Conservation (phyloP, 768 basidiomycete genomes). For the Leucosporidium yakuticum region DNA sequence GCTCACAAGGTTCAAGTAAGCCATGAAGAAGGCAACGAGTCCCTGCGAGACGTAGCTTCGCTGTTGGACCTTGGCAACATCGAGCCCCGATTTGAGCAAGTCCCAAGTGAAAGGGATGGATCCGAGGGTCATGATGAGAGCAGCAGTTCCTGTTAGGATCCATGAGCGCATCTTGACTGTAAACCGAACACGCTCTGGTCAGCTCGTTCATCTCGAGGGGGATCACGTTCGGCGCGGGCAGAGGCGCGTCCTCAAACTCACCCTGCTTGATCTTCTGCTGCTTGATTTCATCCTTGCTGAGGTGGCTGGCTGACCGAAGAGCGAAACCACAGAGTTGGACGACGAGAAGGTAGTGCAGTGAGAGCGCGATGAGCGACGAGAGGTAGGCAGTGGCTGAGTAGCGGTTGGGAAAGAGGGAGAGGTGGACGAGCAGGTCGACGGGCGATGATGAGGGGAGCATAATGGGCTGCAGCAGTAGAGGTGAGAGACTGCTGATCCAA, state of each 20-base stretch:
- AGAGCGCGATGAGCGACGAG: background rate
- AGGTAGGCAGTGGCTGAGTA: background rate
- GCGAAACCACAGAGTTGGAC: background rate
- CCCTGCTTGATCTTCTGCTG: background rate
- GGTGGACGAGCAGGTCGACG: too few relatives aligned
- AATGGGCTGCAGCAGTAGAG: background rate
- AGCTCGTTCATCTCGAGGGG: too few relatives aligned
- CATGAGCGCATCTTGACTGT: background rate
- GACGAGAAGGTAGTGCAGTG: background rate
- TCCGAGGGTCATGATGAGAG: background rate
- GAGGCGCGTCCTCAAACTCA: background rate
- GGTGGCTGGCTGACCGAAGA: background rate
- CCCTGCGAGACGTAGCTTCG: background rate
- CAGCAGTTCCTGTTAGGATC: background rate
- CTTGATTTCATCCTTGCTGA: background rate
- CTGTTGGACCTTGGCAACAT: background rate
- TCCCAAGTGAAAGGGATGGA: constrained; percentile 1
- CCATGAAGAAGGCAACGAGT: background rate
- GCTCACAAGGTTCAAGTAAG: constrained; percentile 1
- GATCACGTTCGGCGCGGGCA: too few relatives aligned
- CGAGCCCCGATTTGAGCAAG: background rate
- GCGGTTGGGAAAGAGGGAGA: too few relatives aligned
- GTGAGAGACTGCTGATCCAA: background rate
- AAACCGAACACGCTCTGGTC: too few relatives aligned
- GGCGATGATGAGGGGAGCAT: too few relatives aligned